Percentiles rank a stretch among this genome's conserved stretches.
Evolutionary conservation across 108 stramenopile species (phyloP).

Genomic region (Cyclotella cryptica): DNA sequence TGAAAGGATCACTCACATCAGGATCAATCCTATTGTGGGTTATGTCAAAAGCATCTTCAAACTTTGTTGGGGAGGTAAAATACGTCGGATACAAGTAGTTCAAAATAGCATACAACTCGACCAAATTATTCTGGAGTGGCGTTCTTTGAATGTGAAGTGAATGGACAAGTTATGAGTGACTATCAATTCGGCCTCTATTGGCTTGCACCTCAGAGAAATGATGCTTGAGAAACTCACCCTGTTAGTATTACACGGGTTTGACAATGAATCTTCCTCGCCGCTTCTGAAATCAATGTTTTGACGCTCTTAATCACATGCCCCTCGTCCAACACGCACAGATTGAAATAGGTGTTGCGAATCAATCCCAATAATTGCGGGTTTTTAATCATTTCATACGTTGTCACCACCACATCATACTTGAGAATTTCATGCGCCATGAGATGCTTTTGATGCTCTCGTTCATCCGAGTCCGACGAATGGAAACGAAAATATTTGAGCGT

Average conservation of each 20-base stretch:
- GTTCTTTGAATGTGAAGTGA: conserved; percentile 28
- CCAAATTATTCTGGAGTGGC: conserved; percentile 88
- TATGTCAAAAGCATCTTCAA: conserved; percentile 85
- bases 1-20: background rate
- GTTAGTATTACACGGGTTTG: conserved; percentile 67
- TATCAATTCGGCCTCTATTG: too few relatives aligned
- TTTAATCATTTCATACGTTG: conserved; percentile 75
- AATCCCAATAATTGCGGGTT: conserved; percentile 52
- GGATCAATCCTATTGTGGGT: conserved; percentile 64
- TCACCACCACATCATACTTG: conserved; percentile 67
- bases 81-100: conserved; percentile 72
- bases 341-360: conserved; percentile 47
- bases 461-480: conserved; percentile 58
- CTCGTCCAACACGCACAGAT: conserved; percentile 85
- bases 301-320: conserved; percentile 84
- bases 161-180: too few relatives aligned
- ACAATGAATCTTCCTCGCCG: conserved; percentile 61
- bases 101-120: conserved; percentile 75
- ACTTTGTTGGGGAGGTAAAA: conserved; percentile 65
- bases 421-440: conserved; percentile 38
- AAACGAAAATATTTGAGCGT: conserved; percentile 73
- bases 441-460: conserved; percentile 50
- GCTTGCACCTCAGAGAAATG: too few relatives aligned
- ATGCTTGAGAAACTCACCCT: conserved; percentile 48
- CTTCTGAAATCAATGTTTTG: conserved; percentile 46